Percentiles rank a stretch among this genome's conserved stretches.
Evolutionary conservation across 1,284 basidiomycete species (phyloP).

Genomic region (Leccinum angustisporum): DNA sequence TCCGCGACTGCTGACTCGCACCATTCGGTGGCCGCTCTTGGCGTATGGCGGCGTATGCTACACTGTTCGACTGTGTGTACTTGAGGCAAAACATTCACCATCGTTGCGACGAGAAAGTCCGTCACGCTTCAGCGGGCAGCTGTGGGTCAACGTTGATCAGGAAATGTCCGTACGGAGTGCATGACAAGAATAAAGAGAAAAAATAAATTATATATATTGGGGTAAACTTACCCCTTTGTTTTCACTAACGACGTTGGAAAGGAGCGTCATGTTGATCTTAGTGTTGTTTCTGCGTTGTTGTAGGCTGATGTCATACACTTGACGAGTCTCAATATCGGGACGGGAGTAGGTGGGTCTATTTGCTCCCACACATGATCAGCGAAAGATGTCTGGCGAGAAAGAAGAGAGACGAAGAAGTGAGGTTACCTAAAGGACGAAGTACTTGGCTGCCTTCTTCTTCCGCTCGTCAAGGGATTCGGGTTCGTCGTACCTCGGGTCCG

Average conservation of each 20-base stretch:
- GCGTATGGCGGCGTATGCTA: slow-evolving; percentile 74
- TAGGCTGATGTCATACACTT: slow-evolving; percentile 92
- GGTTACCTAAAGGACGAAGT: slow-evolving; percentile 89
- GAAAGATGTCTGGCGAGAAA: background rate
- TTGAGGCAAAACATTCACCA: slow-evolving; percentile 71
- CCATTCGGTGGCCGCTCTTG: slow-evolving; percentile 94
- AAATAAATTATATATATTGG: no score
- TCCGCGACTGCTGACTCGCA: slow-evolving; percentile 97
- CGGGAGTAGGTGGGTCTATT: slow-evolving; percentile 86
- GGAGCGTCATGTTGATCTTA: slow-evolving; percentile 83
- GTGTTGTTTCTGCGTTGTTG: slow-evolving; percentile 92
- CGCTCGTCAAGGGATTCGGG: slow-evolving; percentile 85
- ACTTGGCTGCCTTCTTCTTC: slow-evolving; percentile 99
- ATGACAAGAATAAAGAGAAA: background rate
- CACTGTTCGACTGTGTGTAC: slow-evolving; percentile 99
- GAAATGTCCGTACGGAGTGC: background rate
- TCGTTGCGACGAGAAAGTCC: slow-evolving; percentile 92
- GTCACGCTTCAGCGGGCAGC: slow-evolving; percentile 76
- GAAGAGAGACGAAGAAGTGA: background rate
- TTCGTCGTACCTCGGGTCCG: slow-evolving; percentile 66
- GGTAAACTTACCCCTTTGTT: slow-evolving; percentile 67
- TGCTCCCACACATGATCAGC: slow-evolving; percentile 32
- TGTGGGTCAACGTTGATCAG: slow-evolving; percentile 30
- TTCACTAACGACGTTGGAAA: slow-evolving; percentile 86
- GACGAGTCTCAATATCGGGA: slow-evolving; percentile 82